These are phyloP conservation scores for Melaleuca quinquenervia DNA, from an alignment of 345 rosid species.

Conservation along the genomic window DNA sequence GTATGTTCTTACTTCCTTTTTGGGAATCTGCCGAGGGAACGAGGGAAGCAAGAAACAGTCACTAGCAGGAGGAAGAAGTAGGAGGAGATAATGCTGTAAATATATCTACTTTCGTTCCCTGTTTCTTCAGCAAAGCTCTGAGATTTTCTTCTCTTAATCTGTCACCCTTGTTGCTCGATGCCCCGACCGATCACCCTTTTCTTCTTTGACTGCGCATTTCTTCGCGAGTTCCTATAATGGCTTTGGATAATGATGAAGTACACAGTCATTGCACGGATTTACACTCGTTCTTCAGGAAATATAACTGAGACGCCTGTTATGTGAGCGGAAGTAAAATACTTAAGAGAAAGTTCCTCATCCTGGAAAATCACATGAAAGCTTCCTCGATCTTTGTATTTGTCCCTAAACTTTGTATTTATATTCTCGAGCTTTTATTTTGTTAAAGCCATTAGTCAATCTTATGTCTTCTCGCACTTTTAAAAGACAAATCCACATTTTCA, in stretches of 20 bases:
- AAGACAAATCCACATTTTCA: too few relatives aligned
- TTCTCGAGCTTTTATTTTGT: neutral
- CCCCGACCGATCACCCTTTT: neutral
- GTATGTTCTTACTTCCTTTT: neutral
- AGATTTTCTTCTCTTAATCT: neutral
- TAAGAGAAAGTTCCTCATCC: neutral
- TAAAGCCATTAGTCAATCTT: too few relatives aligned
- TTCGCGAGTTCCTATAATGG: neutral
- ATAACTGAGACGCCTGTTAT: too few relatives aligned
- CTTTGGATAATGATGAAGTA: neutral
- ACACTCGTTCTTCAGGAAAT: neutral
- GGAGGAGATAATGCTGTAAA: neutral
- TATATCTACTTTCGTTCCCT: neutral
- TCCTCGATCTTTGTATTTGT: too few relatives aligned
- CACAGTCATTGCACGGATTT: neutral
- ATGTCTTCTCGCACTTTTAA: too few relatives aligned
- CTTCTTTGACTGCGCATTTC: neutral
- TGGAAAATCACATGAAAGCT: neutral
- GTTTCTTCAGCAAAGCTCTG: neutral
- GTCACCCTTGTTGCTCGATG: neutral
- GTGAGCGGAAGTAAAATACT: neutral
- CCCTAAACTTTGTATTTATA: too few relatives aligned
- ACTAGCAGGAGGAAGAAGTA: neutral
- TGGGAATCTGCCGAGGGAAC: neutral
- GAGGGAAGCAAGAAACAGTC: neutral